Conservation (phyloP, 148 eudicot species). For the Heliamphora exappendiculata region DNA sequence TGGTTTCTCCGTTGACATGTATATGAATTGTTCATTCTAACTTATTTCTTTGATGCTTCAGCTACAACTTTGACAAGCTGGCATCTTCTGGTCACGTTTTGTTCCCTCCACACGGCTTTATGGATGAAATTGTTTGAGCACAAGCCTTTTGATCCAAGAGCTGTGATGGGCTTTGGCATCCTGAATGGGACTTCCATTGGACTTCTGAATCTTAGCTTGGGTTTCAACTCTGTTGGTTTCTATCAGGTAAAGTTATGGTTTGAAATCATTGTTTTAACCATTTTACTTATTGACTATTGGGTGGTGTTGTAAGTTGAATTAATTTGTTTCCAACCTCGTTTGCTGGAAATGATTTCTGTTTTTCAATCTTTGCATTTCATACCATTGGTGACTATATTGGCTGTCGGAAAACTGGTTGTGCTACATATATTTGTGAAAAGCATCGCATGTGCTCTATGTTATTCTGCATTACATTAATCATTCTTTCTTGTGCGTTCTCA, state of each 20-base stretch:
- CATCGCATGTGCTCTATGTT: neutral
- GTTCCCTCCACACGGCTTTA: constrained; percentile 64
- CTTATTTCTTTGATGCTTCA: constrained; percentile 19
- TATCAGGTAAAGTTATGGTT: constrained; percentile 58
- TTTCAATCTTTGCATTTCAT: neutral
- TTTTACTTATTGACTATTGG: neutral
- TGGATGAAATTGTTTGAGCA: constrained; percentile 63
- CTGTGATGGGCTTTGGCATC: constrained; percentile 84
- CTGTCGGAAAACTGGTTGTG: neutral
- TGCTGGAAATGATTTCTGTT: neutral
- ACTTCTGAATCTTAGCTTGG: constrained; percentile 88
- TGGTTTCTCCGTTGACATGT: neutral
- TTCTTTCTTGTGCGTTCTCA: neutral
- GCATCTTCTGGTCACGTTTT: constrained; percentile 73
- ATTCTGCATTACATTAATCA: neutral
- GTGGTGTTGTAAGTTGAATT: neutral
- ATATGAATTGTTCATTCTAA: neutral
- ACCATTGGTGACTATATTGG: neutral
- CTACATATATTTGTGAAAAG: neutral
- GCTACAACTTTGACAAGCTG: constrained; percentile 97
- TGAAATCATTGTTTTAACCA: neutral
- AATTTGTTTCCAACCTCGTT: neutral
- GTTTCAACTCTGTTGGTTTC: constrained; percentile 95
- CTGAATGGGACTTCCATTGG: constrained; percentile 90
- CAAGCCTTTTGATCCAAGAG: constrained; percentile 64